phyloP scores from a whole-genome alignment of 108 stramenopile species.

The Skeletonema tropicum region DNA sequence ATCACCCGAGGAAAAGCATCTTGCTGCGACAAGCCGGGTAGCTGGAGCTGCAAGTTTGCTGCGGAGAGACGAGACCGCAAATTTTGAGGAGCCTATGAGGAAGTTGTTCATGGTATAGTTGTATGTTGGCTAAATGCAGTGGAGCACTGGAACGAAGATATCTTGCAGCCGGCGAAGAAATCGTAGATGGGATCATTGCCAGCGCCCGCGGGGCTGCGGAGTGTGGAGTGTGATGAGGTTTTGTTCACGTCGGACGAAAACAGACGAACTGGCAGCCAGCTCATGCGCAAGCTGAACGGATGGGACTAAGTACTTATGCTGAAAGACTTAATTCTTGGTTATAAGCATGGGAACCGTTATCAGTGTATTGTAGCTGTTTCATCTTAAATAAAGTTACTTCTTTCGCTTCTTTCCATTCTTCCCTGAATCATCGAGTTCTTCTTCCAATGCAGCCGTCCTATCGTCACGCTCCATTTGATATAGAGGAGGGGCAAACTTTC shows the following conservation, averaged over 20 bases:
- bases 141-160: no score
- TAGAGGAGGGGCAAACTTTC: conserved; percentile 70
- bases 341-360: no score
- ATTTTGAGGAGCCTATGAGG: conserved; percentile 11
- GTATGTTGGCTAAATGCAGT: not conserved
- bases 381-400: not conserved
- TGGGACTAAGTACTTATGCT: no score
- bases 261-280: no score
- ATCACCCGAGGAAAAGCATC: conserved; percentile 3
- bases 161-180: no score
- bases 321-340: no score
- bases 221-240: no score
- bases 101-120: not conserved
- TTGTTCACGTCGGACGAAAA: no score
- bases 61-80: not conserved
- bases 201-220: no score
- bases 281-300: no score
- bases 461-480: conserved; percentile 73
- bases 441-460: conserved; percentile 55
- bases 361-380: no score
- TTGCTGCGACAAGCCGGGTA: not conserved
- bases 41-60: conserved; percentile 1
- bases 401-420: conserved; percentile 13
- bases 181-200: no score
- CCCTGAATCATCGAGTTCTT: conserved; percentile 41